Evolutionary conservation across 2,329 filamentous ascomycete species (phyloP).

Genomic region (Colletotrichum lini): DNA sequence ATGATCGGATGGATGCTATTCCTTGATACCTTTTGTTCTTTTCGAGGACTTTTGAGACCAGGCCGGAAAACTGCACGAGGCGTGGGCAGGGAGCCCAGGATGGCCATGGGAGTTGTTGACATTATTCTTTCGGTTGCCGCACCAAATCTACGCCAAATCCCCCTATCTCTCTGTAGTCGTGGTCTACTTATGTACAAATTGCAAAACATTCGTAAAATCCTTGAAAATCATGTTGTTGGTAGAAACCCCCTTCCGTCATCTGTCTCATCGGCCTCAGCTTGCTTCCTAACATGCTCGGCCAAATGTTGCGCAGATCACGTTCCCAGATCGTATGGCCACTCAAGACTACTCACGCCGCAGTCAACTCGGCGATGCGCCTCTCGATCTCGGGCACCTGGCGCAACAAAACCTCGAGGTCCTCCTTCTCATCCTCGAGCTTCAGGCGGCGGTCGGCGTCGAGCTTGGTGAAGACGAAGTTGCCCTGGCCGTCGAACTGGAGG

Average conservation of each 20-base stretch:
- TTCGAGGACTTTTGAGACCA: no score
- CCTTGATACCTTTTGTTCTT: no score
- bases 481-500: constrained; percentile 96
- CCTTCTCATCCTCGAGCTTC: constrained; percentile 94
- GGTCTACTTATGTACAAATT: constrained; percentile 16
- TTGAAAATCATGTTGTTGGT: constrained; percentile 5
- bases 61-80: no score
- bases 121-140: constrained; percentile 13
- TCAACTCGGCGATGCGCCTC: constrained; percentile 86
- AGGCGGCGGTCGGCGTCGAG: constrained; percentile 90
- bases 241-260: neutral
- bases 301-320: no score
- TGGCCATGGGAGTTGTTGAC: neutral
- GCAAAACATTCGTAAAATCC: neutral
- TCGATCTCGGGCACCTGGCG: constrained; percentile 91
- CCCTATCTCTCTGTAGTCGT: neutral
- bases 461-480: constrained; percentile 88
- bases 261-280: no score
- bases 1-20: no score
- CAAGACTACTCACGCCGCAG: constrained; percentile 53
- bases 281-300: no score
- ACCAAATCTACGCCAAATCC: constrained; percentile 10
- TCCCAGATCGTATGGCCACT: no score
- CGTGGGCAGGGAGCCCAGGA: neutral
- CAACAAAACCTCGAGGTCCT: constrained; percentile 89